These are phyloP conservation scores for Piedraia hortae DNA, from an alignment of 2,329 filamentous ascomycete genomes.

Conservation along the genomic window DNA sequence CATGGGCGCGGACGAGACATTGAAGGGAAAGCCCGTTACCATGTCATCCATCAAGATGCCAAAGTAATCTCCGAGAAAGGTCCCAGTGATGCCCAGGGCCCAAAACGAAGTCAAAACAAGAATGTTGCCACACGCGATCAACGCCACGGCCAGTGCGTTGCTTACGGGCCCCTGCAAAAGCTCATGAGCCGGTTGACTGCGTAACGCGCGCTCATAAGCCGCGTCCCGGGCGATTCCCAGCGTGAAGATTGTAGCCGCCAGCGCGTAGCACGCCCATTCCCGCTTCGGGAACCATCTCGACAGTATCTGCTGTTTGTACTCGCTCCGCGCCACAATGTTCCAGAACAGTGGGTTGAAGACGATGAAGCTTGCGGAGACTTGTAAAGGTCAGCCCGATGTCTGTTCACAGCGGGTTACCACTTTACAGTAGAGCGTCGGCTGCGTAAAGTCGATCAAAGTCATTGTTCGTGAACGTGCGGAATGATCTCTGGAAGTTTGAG, in stretches of 20 bases:
- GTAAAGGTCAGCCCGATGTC: conserved; percentile 1
- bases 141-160: conserved; percentile 1
- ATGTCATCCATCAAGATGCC: conserved; percentile 91
- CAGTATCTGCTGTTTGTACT: conserved; percentile 74
- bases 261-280: conserved; percentile 64
- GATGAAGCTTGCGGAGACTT: conserved; percentile 31
- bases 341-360: conserved; percentile 96
- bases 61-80: conserved; percentile 95
- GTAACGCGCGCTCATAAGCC: conserved; percentile 56
- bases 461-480: too few species aligned
- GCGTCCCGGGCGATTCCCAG: conserved; percentile 66
- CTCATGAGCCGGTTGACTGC: conserved; percentile 47
- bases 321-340: conserved; percentile 73
- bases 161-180: conserved; percentile 27
- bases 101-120: conserved; percentile 77
- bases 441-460: conserved; percentile 16
- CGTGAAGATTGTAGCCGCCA: conserved; percentile 71
- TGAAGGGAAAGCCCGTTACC: conserved; percentile 90
- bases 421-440: conserved; percentile 21
- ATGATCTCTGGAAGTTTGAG: too few species aligned
- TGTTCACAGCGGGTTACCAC: conserved; percentile 1
- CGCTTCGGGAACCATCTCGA: conserved; percentile 66
- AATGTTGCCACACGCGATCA: conserved; percentile 28
- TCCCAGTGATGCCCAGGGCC: conserved; percentile 78
- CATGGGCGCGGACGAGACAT: conserved; percentile 73